Base-by-base conservation (phyloP, 2,329 filamentous ascomycete genomes). In the Anisogramma anomala region DNA sequence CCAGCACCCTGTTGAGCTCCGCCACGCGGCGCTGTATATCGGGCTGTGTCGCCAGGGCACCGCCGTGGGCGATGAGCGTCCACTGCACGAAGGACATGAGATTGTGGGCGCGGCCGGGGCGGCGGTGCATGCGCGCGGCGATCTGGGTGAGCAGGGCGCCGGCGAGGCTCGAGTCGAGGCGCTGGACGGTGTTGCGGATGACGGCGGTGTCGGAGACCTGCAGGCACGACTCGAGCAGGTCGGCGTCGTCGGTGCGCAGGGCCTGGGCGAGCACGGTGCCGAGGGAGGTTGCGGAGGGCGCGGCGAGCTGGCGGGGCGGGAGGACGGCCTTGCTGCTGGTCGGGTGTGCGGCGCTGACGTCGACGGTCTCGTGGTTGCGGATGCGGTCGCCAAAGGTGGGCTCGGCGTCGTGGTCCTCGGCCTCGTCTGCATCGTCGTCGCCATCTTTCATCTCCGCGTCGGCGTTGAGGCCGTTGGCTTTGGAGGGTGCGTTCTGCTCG, bases 31-130 rank as follows among this genome's bases (percentile, higher is more conserved):
- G 79, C 51, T 91, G 72, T 27, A 94, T 71, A 49, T 88, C 82
- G n/a, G 84, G 78, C 58, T 94, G 85, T 23, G 82, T 82, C 9
- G 88, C 85, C 37, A 98, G 70, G 39, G 88, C 88, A 49, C 89
- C 91, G 50, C 91, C 91, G 57, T 98, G 91, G 2, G 84, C 81
- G 25, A 95, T 78, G 41, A 95, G 74, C 1, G 86, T 89, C 85
- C 87, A 94, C 62, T 95, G 88, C 32, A 96, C 83, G 88, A 91
- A 98, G 13, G 83, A 77, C 73, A 95, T 88, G 23, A 98, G 74
- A 55, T 81, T 84, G 38, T 88, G 87, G 11, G 91, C 89, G 41
- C 91, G 77, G 3, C 89, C 91, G 1, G 91, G 91, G 33, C 86
- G 78, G 50, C 82, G 77, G 62, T 94, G 82, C 58, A 98, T 75